Conservation (phyloP, 441 rosid genomes). For the Erodium chrysanthum region DNA sequence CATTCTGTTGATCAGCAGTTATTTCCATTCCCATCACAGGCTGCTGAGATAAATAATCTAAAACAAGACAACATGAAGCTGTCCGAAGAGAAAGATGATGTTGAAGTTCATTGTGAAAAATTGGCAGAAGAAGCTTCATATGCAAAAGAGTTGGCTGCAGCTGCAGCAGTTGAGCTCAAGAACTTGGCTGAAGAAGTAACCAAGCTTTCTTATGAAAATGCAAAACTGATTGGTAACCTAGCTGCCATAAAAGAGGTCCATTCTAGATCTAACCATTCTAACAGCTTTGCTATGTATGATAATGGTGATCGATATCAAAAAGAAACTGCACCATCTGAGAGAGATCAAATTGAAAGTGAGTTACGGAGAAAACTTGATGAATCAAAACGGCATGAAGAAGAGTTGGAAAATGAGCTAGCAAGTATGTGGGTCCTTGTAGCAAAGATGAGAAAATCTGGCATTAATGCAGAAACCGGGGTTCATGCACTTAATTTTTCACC, state of each 20-base stretch:
- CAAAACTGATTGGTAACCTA: slow-evolving; percentile 49
- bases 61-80: slow-evolving; percentile 58
- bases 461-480: slow-evolving; percentile 20
- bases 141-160: slow-evolving; percentile 85
- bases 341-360: slow-evolving; percentile 32
- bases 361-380: slow-evolving; percentile 38
- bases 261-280: slow-evolving; percentile 25
- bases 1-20: slow-evolving; percentile 2
- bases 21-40: slow-evolving; percentile 31
- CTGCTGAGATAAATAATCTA: slow-evolving; percentile 62
- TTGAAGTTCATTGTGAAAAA: slow-evolving; percentile 50
- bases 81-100: slow-evolving; percentile 64
- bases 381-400: slow-evolving; percentile 43
- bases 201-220: slow-evolving; percentile 68
- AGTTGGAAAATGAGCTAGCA: slow-evolving; percentile 54
- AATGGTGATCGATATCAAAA: slow-evolving; percentile 27
- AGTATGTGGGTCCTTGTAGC: slow-evolving; percentile 54
- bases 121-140: slow-evolving; percentile 77
- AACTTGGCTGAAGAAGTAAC: slow-evolving; percentile 92
- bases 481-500: slow-evolving; percentile 18
- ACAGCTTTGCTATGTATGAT: slow-evolving; percentile 25
- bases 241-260: slow-evolving; percentile 35
- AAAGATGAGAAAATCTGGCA: slow-evolving; percentile 35
- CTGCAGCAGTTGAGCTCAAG: slow-evolving; percentile 83
- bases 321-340: slow-evolving; percentile 39